Evolutionary conservation across 768 basidiomycete species (phyloP), one percentile per base, ranked within the genome.

Genomic region (Suillus paluster): DNA sequence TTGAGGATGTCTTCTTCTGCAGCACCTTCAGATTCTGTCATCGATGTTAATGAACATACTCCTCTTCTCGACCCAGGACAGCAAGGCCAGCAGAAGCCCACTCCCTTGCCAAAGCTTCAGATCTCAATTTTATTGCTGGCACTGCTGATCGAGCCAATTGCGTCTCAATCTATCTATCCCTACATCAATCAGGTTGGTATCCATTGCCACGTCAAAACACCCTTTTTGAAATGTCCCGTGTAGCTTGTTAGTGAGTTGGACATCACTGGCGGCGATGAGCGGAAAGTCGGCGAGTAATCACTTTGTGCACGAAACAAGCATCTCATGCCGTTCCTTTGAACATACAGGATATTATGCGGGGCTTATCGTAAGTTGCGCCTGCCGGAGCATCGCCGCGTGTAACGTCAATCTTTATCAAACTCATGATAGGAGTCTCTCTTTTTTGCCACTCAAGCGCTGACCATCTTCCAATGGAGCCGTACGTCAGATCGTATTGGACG

Each of bases 321-420:
- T 44, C 3, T 44, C 10, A 44, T 3, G 33, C 33, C n/a, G n/a
- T 44, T 44, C 54, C n/a, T 55, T 36, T 10, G 10, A 9, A 3
- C 19, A n/a, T n/a, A 14, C n/a, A 9, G 82, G 82, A 33, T 83
- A 83, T 68, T 83, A 83, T 64, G 81, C 79, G 1, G 82, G 82
- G 10, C 53, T 83, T 55, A 80, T 83, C 44, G 82, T 83, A 60
- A 60, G 82, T 77, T 50, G 63, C 55, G 15, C 58, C 36, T 5
- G 12, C 39, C 6, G 1, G 2, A 42, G 14, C 46, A 2, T 6
- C 10, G n/a, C 27, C 10, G n/a, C 39, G 23, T 27, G 23, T 25
- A 55, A 9, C 30, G n/a, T 33, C 50, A 25, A 34, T 49, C 23
- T 67, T 19, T 61, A 48, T 19, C 25, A 11, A 52, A 44, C 25